These are phyloP conservation scores for Penicillium sp. DNA, from an alignment of 2,329 filamentous ascomycete species.

Conservation along the genomic window DNA sequence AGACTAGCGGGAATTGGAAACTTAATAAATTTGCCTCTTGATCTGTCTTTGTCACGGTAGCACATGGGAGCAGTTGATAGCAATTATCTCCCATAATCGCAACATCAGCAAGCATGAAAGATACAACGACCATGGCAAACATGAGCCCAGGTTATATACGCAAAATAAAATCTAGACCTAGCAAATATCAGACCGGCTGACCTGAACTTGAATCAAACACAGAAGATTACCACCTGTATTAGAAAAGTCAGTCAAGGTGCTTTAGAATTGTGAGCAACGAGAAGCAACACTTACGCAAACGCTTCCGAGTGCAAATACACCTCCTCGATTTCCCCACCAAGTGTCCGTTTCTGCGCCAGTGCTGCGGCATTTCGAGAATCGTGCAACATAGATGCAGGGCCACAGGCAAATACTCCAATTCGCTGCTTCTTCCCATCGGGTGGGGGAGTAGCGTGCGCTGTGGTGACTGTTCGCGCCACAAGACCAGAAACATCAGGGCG, in stretches of 20 bases:
- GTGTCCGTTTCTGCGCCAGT: constrained; percentile 39
- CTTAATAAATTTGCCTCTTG: no score
- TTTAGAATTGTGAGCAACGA: background rate
- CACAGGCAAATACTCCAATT: constrained; percentile 45
- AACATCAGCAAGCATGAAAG: no score
- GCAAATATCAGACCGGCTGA: background rate
- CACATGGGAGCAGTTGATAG: no score
- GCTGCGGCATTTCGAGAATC: constrained; percentile 52
- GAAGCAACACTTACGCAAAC: constrained; percentile 43
- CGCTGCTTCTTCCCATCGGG: constrained; percentile 16
- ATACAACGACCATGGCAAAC: no score
- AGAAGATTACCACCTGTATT: background rate
- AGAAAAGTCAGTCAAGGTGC: background rate
- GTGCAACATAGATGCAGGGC: constrained; percentile 50
- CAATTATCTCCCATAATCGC: no score
- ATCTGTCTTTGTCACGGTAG: no score
- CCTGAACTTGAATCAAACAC: background rate
- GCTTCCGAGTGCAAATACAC: constrained; percentile 52
- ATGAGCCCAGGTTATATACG: background rate
- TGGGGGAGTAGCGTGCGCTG: constrained; percentile 7
- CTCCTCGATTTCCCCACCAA: constrained; percentile 36
- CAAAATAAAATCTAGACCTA: background rate
- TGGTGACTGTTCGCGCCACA: constrained; percentile 19
- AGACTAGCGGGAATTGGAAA: no score
- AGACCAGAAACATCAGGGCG: constrained; percentile 40